phyloP scores from a whole-genome alignment of 1,284 basidiomycete genomes.

The Ganoderma lingzhi region DNA sequence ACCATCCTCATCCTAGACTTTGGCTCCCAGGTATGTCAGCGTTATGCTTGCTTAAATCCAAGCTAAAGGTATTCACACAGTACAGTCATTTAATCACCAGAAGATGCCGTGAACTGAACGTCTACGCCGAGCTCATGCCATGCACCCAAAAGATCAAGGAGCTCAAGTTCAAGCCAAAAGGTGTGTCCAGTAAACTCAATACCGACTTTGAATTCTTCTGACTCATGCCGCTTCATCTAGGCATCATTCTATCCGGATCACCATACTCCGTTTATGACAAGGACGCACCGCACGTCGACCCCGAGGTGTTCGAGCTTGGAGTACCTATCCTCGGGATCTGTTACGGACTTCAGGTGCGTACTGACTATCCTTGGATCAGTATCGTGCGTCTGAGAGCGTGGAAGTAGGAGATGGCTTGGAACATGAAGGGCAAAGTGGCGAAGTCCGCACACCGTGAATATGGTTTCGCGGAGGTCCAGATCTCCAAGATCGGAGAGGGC shows the following conservation, averaged over 20 bases:
- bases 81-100: slow-evolving; percentile 99
- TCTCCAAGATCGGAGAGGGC: slow-evolving; percentile 69
- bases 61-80: slow-evolving; percentile 57
- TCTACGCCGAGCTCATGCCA: slow-evolving; percentile 98
- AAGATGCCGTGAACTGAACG: slow-evolving; percentile 97
- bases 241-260: slow-evolving; percentile 97
- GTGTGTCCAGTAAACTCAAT: slow-evolving; percentile 48
- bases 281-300: slow-evolving; percentile 94
- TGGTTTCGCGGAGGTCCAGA: slow-evolving; percentile 87
- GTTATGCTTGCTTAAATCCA: background rate
- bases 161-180: slow-evolving; percentile 94
- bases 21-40: slow-evolving; percentile 85
- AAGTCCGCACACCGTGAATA: slow-evolving; percentile 96
- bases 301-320: slow-evolving; percentile 90
- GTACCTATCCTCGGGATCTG: slow-evolving; percentile 98
- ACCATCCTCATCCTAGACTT: slow-evolving; percentile 98
- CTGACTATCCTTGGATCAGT: background rate
- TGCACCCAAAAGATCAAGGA: slow-evolving; percentile 95
- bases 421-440: slow-evolving; percentile 87
- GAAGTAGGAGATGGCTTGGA: slow-evolving; percentile 91
- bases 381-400: slow-evolving; percentile 2
- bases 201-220: background rate
- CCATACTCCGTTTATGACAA: slow-evolving; percentile 98
- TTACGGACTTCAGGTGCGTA: slow-evolving; percentile 91
- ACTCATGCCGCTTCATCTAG: slow-evolving; percentile 47